phyloP scores from a whole-genome alignment of 2,329 filamentous ascomycete genomes.

The Xylariaceae sp. region DNA sequence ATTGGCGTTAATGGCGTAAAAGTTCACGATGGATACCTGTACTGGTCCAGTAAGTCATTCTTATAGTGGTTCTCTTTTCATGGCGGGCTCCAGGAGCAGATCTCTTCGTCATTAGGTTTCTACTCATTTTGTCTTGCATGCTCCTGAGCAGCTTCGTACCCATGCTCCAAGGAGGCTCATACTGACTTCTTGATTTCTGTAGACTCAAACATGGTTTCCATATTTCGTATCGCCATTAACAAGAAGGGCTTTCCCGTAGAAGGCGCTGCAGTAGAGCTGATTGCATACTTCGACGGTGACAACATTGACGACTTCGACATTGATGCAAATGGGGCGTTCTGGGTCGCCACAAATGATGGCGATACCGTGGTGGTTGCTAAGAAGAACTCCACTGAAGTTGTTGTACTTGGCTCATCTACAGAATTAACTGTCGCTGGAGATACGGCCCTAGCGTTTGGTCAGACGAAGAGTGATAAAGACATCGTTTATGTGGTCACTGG shows the following conservation, averaged over 20 bases:
- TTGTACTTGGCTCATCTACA: constrained; percentile 14
- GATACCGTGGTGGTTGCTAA: constrained; percentile 13
- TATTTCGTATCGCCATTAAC: constrained; percentile 16
- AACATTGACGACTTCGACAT: constrained; percentile 20
- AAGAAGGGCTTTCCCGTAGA: constrained; percentile 3
- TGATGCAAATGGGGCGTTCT: constrained; percentile 10
- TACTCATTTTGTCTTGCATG: too few relatives aligned
- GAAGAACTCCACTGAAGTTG: neutral
- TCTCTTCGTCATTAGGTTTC: too few relatives aligned
- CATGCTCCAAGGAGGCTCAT: too few relatives aligned
- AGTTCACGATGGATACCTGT: constrained; percentile 9
- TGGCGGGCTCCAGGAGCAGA: too few relatives aligned
- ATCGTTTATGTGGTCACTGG: constrained; percentile 33
- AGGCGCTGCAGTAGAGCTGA: constrained; percentile 6
- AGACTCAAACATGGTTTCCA: constrained; percentile 14
- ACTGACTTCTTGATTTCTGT: too few relatives aligned
- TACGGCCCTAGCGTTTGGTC: constrained; percentile 30
- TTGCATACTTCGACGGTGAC: constrained; percentile 5
- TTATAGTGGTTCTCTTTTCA: too few relatives aligned
- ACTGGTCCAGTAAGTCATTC: constrained; percentile 3
- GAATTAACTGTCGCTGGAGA: constrained; percentile 29
- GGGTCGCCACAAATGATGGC: constrained; percentile 11
- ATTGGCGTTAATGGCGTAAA: constrained; percentile 22
- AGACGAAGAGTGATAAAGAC: constrained; percentile 20
- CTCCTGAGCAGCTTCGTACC: too few relatives aligned